phyloP scores from a whole-genome alignment of 768 basidiomycete species.

The Mycena sanguinolenta region DNA sequence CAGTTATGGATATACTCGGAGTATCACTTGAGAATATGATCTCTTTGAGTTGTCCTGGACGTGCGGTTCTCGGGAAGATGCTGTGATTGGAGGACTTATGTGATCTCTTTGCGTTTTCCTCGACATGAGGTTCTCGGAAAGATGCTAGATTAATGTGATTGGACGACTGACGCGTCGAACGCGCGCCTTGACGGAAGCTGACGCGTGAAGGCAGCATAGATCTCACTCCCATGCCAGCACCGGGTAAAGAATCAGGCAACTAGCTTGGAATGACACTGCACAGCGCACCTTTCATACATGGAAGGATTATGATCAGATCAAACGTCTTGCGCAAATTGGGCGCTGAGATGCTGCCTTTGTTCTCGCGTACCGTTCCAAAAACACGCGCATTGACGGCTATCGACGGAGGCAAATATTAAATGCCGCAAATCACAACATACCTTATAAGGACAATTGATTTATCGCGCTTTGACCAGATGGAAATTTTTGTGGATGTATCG shows the following conservation, averaged over 20 bases:
- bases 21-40: too few species aligned
- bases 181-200: constrained; percentile 6
- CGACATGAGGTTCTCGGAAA: neutral
- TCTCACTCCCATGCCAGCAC: constrained; percentile 3
- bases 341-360: constrained; percentile 19
- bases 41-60: too few species aligned
- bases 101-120: neutral
- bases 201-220: constrained; percentile 9
- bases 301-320: constrained; percentile 5
- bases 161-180: neutral
- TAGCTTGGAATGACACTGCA: constrained; percentile 8
- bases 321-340: constrained; percentile 6
- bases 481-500: neutral
- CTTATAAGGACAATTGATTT: constrained; percentile 13
- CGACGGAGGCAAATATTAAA: constrained; percentile 9
- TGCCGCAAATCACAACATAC: constrained; percentile 9
- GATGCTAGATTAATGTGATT: neutral
- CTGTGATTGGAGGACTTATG: neutral
- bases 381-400: neutral
- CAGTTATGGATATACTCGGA: too few species aligned
- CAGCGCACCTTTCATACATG: too few species aligned
- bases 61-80: neutral
- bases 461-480: constrained; percentile 32
- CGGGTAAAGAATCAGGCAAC: constrained; percentile 2
- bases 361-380: constrained; percentile 11